Percentiles rank a stretch among this genome's conserved stretches.
Conservation (phyloP, 148 eudicot species). For the Rhododendron vialii region DNA sequence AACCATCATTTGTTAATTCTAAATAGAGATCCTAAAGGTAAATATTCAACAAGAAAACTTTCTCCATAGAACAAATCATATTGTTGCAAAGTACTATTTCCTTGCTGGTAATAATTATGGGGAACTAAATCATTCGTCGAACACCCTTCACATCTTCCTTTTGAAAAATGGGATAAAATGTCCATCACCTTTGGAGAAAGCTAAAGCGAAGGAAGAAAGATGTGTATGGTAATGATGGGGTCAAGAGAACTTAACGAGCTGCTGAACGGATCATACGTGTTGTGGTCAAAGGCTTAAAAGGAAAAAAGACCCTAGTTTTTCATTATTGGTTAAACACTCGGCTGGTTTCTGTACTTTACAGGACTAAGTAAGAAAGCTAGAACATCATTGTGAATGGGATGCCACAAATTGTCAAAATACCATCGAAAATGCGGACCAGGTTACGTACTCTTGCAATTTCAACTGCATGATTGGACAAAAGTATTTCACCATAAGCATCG, state of each 20-base stretch:
- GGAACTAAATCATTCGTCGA: neutral
- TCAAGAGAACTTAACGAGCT: neutral
- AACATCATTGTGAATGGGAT: neutral
- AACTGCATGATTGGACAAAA: neutral
- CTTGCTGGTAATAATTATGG: neutral
- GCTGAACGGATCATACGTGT: neutral
- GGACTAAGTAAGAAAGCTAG: conserved; percentile 4
- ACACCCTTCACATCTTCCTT: neutral
- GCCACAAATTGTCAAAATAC: neutral
- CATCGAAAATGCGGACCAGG: neutral
- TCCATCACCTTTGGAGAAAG: conserved; percentile 8
- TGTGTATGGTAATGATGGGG: neutral
- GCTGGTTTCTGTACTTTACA: conserved; percentile 11
- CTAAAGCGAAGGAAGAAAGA: neutral
- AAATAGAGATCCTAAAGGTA: neutral
- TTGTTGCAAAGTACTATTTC: neutral
- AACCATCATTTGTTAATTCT: neutral
- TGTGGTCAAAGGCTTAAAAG: conserved; percentile 10
- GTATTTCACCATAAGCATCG: neutral
- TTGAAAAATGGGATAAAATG: neutral
- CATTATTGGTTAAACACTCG: conserved; percentile 9
- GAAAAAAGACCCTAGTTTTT: neutral
- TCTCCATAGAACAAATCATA: neutral
- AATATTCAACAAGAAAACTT: neutral
- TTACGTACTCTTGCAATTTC: neutral